These are phyloP conservation scores for Hericium rajendrae DNA, from an alignment of 768 basidiomycete genomes.

Conservation along the genomic window DNA sequence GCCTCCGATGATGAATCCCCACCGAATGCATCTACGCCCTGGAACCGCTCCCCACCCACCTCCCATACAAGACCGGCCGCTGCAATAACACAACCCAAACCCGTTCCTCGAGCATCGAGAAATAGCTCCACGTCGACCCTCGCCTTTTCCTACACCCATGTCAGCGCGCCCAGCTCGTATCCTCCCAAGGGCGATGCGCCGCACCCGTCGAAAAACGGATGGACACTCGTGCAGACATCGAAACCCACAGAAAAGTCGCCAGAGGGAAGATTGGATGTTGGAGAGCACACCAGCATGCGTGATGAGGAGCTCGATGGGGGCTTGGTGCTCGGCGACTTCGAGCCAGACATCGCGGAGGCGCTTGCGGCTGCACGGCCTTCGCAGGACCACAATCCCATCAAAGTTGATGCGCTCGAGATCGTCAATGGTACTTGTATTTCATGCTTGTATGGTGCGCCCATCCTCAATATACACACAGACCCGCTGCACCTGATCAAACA, in stretches of 20 bases:
- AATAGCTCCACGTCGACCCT: slow-evolving; percentile 14
- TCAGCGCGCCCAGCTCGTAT: slow-evolving; percentile 12
- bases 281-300: neutral
- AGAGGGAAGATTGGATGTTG: neutral
- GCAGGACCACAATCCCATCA: slow-evolving; percentile 2
- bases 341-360: slow-evolving; percentile 10
- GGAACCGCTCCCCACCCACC: slow-evolving; percentile 7
- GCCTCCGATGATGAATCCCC: slow-evolving; percentile 21
- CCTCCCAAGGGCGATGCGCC: slow-evolving; percentile 7
- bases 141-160: slow-evolving; percentile 15
- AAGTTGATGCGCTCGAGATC: slow-evolving; percentile 14
- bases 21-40: slow-evolving; percentile 5
- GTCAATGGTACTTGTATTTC: slow-evolving; percentile 5
- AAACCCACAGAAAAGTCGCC: neutral
- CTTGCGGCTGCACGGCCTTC: slow-evolving; percentile 1
- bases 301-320: slow-evolving; percentile 8
- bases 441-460: neutral
- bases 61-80: slow-evolving; percentile 1
- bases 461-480: slow-evolving; percentile 4
- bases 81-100: slow-evolving; percentile 4
- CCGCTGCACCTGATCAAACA: slow-evolving; percentile 10
- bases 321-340: slow-evolving; percentile 9
- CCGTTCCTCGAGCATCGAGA: slow-evolving; percentile 8
- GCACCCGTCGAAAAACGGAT: slow-evolving; percentile 9
- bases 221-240: slow-evolving; percentile 12